phyloP scores from a whole-genome alignment of 352 stramenopile species.

The Pythium rishiriense region DNA sequence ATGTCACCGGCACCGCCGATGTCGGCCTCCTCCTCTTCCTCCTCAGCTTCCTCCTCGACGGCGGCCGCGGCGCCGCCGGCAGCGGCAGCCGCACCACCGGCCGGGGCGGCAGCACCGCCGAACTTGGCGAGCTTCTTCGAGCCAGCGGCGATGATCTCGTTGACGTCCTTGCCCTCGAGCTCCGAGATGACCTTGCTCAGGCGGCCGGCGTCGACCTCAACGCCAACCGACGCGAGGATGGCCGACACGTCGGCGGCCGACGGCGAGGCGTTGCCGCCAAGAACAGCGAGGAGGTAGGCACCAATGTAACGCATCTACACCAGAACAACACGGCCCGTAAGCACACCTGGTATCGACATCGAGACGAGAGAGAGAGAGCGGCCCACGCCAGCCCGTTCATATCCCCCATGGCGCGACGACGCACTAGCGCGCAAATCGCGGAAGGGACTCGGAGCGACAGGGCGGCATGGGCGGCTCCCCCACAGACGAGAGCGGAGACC shows the following conservation, averaged over 20 bases:
- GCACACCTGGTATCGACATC: no score
- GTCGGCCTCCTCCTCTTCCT: slow-evolving; percentile 82
- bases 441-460: neutral
- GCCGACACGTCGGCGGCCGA: slow-evolving; percentile 89
- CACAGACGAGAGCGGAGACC: neutral
- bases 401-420: no score
- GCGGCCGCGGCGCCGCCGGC: slow-evolving; percentile 51
- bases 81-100: slow-evolving; percentile 47
- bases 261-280: slow-evolving; percentile 91
- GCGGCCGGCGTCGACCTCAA: slow-evolving; percentile 82
- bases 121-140: slow-evolving; percentile 84
- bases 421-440: neutral
- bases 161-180: slow-evolving; percentile 81
- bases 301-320: slow-evolving; percentile 97
- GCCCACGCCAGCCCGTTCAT: no score
- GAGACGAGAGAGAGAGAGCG: no score
- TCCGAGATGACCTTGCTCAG: slow-evolving; percentile 75
- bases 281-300: slow-evolving; percentile 95
- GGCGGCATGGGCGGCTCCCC: neutral
- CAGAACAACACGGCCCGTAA: neutral
- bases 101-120: slow-evolving; percentile 57
- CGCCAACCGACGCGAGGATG: slow-evolving; percentile 90
- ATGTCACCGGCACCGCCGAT: slow-evolving; percentile 87
- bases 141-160: slow-evolving; percentile 82
- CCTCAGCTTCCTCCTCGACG: slow-evolving; percentile 55